These are phyloP conservation scores for Solanum neorickii DNA, from an alignment of 257 asterid genomes.

Conservation along the genomic window DNA sequence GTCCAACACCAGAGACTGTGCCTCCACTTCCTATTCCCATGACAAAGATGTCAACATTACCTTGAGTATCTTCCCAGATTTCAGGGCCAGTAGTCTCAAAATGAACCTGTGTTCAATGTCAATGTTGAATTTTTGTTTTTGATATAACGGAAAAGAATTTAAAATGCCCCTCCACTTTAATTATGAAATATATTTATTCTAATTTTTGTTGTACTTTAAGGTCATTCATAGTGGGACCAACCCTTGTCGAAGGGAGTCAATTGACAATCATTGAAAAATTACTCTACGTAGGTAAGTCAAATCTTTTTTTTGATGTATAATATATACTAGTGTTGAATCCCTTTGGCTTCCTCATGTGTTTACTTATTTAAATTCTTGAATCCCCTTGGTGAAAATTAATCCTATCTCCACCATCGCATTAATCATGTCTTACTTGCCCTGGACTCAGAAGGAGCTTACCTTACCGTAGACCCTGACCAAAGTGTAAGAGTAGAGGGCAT, in stretches of 20 bases:
- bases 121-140: neutral
- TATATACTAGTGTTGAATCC: neutral
- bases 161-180: neutral
- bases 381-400: neutral
- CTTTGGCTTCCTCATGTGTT: neutral
- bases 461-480: neutral
- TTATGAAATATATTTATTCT: neutral
- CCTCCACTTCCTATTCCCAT: slow-evolving; percentile 85
- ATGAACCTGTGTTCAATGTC: slow-evolving; percentile 29
- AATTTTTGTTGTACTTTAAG: neutral
- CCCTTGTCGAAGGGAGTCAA: neutral
- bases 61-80: slow-evolving; percentile 60
- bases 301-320: neutral
- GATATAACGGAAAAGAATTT: neutral
- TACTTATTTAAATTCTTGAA: neutral
- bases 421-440: neutral
- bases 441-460: neutral
- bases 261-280: neutral
- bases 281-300: neutral
- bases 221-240: neutral
- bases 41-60: slow-evolving; percentile 48
- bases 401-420: neutral
- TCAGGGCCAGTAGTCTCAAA: slow-evolving; percentile 80
- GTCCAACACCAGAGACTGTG: slow-evolving; percentile 65
- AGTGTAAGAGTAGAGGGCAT: neutral